Evolutionary conservation across 2,329 filamentous ascomycete genomes (phyloP), one percentile per base, ranked within the genome.

Genomic region (Botryotinia convoluta): DNA sequence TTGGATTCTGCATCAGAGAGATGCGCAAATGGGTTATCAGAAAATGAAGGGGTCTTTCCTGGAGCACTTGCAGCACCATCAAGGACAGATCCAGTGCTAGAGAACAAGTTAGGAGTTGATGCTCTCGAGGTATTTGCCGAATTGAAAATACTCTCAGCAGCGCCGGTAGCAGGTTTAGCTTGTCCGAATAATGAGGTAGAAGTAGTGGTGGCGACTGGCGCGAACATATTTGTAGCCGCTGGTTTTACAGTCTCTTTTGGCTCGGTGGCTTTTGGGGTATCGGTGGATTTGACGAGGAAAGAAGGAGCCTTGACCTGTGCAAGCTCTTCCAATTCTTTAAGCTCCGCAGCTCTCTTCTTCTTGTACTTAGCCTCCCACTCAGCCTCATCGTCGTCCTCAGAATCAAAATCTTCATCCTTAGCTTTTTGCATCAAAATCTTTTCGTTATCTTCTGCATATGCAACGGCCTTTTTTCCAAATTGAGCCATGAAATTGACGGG

Each of bases 1-100:
- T 86, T 86, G 5, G 72, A 73, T 35, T 74, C 71, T 26, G 82
- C 83, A 77, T 88, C 87, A 1, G 88, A 90, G 12, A 90, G 83
- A 76, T 90, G 87, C 37, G 85, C 86, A 78, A 91, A 91, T 68
- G 90, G 89, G 78, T 90, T 90, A 63, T 81, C 77, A 60, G 71
- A 68, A 72, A 76, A 75, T n/a, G 74, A 54, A 18, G 72, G 48
- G 18, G 75, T 72, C 48, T 79, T 78, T 32, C 73, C 75, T 26
- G 62, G 22, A 65, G 62, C 62, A 20, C 76, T 62, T n/a, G 72
- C 71, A 74, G 76, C 74, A 22, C 74, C 74, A 68, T 79, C 78
- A 39, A 80, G 73, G 51, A 81, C 76, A 29, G 79, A 79, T 48
- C 77, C 77, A 51, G 71, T 73, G 57, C 74, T 77, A 71, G 75